A percentile compares a stretch with the other conserved stretches of the same genome.
These are phyloP conservation scores for Sporothrix schenckii DNA, from an alignment of 2,329 filamentous ascomycete species.

Conservation along the genomic window DNA sequence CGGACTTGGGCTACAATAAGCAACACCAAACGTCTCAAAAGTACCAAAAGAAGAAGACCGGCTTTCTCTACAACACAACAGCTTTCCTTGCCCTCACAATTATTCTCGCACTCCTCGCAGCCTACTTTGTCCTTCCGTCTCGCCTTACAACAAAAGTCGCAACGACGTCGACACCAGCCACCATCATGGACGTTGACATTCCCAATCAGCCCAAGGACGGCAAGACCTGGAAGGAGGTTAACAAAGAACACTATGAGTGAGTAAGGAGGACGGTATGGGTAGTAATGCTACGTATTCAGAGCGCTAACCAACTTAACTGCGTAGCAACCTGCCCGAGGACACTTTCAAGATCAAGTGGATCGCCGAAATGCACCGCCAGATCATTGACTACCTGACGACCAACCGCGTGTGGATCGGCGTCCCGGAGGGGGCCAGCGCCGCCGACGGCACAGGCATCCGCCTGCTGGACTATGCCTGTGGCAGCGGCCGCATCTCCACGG, in stretches of 20 bases:
- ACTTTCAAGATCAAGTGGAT: constrained; percentile 32
- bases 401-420: constrained; percentile 35
- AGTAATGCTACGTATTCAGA: too few relatives aligned
- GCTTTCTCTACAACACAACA: background rate
- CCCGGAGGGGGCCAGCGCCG: background rate
- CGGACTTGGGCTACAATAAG: constrained; percentile 20
- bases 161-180: background rate
- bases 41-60: background rate
- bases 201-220: constrained; percentile 21
- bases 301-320: too few relatives aligned
- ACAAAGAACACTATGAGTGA: constrained; percentile 35
- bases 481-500: constrained; percentile 32
- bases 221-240: constrained; percentile 33
- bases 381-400: constrained; percentile 27
- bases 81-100: background rate
- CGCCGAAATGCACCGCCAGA: constrained; percentile 24
- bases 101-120: constrained; percentile 3
- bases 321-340: constrained; percentile 26
- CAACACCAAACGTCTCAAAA: background rate
- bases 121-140: background rate
- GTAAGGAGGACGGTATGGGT: background rate
- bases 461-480: constrained; percentile 38
- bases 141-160: background rate
- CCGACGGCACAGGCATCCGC: constrained; percentile 25
- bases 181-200: constrained; percentile 7